Base-by-base conservation (phyloP, 2,329 filamentous ascomycete genomes). In the Xylariaceae sp. region DNA sequence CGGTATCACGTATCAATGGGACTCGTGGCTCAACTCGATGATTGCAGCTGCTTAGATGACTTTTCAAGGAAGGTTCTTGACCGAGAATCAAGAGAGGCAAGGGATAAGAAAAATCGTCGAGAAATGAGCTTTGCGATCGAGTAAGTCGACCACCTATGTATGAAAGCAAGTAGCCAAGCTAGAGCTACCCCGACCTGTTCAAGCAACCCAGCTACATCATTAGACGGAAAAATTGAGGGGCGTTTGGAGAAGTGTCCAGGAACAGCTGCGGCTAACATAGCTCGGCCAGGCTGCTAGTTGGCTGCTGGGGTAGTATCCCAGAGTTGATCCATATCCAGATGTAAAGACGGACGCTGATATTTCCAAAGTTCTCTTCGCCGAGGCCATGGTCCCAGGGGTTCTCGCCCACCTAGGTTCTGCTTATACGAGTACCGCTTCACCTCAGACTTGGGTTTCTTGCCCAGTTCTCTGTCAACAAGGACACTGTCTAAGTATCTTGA, bases 161-260 rank as follows among this genome's bases (percentile, higher is more conserved):
- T 28, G 30, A 36, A 24, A 36, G 42, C 44, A 39, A 11, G 22
- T 11, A 26, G 22, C 22, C 19, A 31, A 32, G 13, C 13, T 4
- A 45, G 34, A 48, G 32, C 44, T 51, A 37, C 46, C 43, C 49
- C 44, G 34, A 37, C 19, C n/a, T n/a, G n/a, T n/a, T n/a, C n/a
- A n/a, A n/a, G n/a, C n/a, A n/a, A n/a, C n/a, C 28, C 11, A 22
- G 3, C 24, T n/a, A 35, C 43, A 43, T 36, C 44, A 50, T 40
- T 50, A 39, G 48, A 60, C 59, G 62, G 61, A 64, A 58, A 51
- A 63, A 64, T 63, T 64, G 62, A 62, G 60, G 62, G 61, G 60
- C 51, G 62, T 42, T 50, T 52, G 48, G 52, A 42, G 22, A 26
- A 26, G 11, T 11, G 11, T 26, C 22, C 22, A 26, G 42, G 49